A percentile compares a stretch with the other conserved stretches of the same genome.
Evolutionary conservation across 2,329 filamentous ascomycete genomes (phyloP).

Genomic region (Emericellopsis cladophorae): DNA sequence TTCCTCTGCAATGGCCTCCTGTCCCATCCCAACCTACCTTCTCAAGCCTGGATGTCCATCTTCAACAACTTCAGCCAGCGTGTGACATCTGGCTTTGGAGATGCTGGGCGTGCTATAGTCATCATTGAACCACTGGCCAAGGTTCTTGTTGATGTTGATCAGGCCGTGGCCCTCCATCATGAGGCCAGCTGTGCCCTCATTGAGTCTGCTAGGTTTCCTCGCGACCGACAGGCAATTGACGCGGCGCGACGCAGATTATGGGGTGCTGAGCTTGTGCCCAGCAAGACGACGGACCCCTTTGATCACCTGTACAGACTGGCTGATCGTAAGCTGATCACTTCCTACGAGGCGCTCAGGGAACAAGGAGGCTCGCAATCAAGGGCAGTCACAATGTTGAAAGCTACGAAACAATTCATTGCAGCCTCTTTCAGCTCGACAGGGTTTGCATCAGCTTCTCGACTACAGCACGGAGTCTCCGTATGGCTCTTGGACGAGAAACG

Average conservation of each 20-base stretch:
- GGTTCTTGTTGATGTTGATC: conserved; percentile 25
- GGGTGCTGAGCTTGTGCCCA: conserved; percentile 18
- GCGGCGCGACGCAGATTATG: conserved; percentile 53
- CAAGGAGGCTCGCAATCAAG: too few species aligned
- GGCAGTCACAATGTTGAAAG: conserved; percentile 33
- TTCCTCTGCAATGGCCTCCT: conserved; percentile 52
- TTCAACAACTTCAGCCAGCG: conserved; percentile 43
- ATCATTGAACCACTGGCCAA: conserved; percentile 62
- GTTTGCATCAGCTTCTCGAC: conserved; percentile 38
- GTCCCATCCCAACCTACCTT: conserved; percentile 32
- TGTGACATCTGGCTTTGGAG: conserved; percentile 50
- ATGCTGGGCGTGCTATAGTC: conserved; percentile 51
- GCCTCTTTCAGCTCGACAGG: conserved; percentile 36
- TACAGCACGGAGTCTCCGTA: conserved; percentile 47
- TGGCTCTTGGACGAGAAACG: conserved; percentile 51
- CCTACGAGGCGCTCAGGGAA: conserved; percentile 35
- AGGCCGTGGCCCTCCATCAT: conserved; percentile 9
- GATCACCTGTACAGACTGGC: conserved; percentile 52
- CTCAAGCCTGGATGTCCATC: conserved; percentile 36
- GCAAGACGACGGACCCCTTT: conserved; percentile 49
- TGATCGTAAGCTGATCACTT: conserved; percentile 33
- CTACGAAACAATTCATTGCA: conserved; percentile 37
- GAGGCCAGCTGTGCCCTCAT: conserved; percentile 29
- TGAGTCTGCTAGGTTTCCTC: conserved; percentile 37
- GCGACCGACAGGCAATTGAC: conserved; percentile 51